A percentile compares a stretch with the other conserved stretches of the same genome.
Evolutionary conservation across 805 yeast genomes (phyloP).

Genomic region (Schizosaccharomyces cryophilus): DNA sequence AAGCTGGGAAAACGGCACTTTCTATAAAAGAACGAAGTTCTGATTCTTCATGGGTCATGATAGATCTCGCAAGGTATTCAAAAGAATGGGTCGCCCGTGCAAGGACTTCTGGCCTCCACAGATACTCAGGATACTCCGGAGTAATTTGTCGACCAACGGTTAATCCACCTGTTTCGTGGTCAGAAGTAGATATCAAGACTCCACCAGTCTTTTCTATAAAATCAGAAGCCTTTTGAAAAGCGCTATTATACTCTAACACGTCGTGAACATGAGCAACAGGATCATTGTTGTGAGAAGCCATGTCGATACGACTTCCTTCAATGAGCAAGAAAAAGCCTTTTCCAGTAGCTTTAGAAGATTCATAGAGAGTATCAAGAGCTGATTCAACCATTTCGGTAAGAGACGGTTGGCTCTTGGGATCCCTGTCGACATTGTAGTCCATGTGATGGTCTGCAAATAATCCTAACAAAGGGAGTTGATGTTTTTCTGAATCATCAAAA

Average conservation of each 20-base stretch:
- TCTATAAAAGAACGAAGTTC: constrained; percentile 6
- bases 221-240: constrained; percentile 48
- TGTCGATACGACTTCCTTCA: constrained; percentile 79
- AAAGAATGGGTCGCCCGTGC: constrained; percentile 52
- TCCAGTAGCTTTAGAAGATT: constrained; percentile 31
- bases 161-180: constrained; percentile 91
- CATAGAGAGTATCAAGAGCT: constrained; percentile 43
- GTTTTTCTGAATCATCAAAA: constrained; percentile 33
- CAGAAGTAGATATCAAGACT: constrained; percentile 58
- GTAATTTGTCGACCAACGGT: constrained; percentile 62
- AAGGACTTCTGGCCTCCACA: constrained; percentile 67
- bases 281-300: constrained; percentile 83
- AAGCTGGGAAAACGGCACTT: constrained; percentile 33
- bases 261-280: constrained; percentile 88
- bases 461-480: constrained; percentile 52
- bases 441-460: constrained; percentile 53
- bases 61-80: constrained; percentile 23
- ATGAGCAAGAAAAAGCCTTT: constrained; percentile 30
- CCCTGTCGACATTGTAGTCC: constrained; percentile 66
- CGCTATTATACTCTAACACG: constrained; percentile 64
- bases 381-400: constrained; percentile 53
- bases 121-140: constrained; percentile 51
- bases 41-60: not conserved
- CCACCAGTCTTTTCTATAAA: constrained; percentile 34
- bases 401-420: constrained; percentile 37